These are phyloP conservation scores for Mrakia gelida DNA, from an alignment of 768 basidiomycete species.

Conservation along the genomic window DNA sequence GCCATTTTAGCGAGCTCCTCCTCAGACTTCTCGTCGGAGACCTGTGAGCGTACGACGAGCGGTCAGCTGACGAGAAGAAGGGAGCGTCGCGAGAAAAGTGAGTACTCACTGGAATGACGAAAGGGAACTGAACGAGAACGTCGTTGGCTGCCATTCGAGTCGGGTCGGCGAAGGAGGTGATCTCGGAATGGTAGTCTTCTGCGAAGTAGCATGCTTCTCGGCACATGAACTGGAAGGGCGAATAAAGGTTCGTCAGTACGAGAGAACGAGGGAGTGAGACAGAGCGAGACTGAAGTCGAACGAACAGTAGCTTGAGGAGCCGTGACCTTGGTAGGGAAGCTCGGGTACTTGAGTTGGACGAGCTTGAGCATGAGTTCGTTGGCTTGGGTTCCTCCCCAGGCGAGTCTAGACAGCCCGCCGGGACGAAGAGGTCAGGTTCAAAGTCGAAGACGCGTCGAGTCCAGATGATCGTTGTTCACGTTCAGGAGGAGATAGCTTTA, in stretches of 20 bases:
- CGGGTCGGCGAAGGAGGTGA: conserved; percentile 68
- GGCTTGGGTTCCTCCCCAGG: conserved; percentile 87
- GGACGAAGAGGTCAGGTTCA: not conserved
- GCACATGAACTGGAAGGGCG: conserved; percentile 72
- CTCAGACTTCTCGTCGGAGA: conserved; percentile 77
- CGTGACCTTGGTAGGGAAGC: conserved; percentile 80
- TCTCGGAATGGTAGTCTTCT: conserved; percentile 63
- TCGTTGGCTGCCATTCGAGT: conserved; percentile 59
- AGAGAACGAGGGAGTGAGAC: not conserved
- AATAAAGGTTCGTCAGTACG: not conserved
- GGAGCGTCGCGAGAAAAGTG: not conserved
- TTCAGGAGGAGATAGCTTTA: not conserved
- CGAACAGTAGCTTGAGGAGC: conserved; percentile 68
- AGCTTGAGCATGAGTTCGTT: conserved; percentile 89
- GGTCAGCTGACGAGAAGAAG: not conserved
- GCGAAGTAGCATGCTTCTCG: conserved; percentile 81
- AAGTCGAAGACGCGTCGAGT: not conserved
- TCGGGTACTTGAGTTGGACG: conserved; percentile 91
- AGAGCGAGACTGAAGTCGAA: conserved; percentile 22
- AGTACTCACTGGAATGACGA: conserved; percentile 48
- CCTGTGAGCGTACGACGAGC: conserved; percentile 34
- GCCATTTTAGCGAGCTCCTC: conserved; percentile 75
- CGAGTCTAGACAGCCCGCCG: conserved; percentile 59
- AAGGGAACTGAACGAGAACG: conserved; percentile 85
- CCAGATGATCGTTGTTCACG: not conserved